These are phyloP conservation scores for Austroboletus novae-zelandiae DNA, from an alignment of 1,284 basidiomycete genomes.

Conservation along the genomic window DNA sequence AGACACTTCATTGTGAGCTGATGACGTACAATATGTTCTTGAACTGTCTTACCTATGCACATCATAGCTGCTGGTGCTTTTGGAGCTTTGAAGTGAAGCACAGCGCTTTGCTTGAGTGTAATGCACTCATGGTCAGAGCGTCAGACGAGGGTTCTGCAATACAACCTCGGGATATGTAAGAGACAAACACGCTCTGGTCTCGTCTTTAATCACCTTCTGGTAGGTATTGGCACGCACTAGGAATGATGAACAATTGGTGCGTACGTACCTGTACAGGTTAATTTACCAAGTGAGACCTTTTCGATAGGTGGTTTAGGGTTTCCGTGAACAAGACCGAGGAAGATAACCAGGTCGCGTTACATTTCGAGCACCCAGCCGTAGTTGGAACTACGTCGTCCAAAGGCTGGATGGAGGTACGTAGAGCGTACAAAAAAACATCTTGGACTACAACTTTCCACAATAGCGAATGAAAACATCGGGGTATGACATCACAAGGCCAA, in stretches of 20 bases:
- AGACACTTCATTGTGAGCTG: slow-evolving; percentile 49
- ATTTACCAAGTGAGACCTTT: neutral
- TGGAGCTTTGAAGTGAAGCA: slow-evolving; percentile 49
- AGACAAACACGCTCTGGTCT: neutral
- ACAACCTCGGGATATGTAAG: slow-evolving; percentile 50
- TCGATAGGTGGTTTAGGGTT: slow-evolving; percentile 57
- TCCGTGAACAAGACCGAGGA: slow-evolving; percentile 42
- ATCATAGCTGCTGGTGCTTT: slow-evolving; percentile 60
- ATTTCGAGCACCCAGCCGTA: slow-evolving; percentile 64
- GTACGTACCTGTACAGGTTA: neutral
- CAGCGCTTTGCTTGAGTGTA: slow-evolving; percentile 34
- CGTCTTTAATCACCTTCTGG: slow-evolving; percentile 3
- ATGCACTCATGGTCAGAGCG: slow-evolving; percentile 50
- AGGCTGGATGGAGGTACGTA: slow-evolving; percentile 59
- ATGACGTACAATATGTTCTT: neutral
- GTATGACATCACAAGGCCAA: slow-evolving; percentile 43
- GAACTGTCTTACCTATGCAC: neutral
- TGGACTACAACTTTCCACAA: neutral
- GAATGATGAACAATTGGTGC: slow-evolving; percentile 61
- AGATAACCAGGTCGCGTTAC: slow-evolving; percentile 31
- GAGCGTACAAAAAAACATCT: neutral
- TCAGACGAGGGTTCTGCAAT: slow-evolving; percentile 54
- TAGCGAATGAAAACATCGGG: slow-evolving; percentile 51
- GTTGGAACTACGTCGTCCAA: slow-evolving; percentile 46
- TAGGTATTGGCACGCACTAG: slow-evolving; percentile 48